A percentile compares a stretch with the other conserved stretches of the same genome.
These are phyloP conservation scores for Mycena filopes DNA, from an alignment of 768 basidiomycete species.

Conservation along the genomic window DNA sequence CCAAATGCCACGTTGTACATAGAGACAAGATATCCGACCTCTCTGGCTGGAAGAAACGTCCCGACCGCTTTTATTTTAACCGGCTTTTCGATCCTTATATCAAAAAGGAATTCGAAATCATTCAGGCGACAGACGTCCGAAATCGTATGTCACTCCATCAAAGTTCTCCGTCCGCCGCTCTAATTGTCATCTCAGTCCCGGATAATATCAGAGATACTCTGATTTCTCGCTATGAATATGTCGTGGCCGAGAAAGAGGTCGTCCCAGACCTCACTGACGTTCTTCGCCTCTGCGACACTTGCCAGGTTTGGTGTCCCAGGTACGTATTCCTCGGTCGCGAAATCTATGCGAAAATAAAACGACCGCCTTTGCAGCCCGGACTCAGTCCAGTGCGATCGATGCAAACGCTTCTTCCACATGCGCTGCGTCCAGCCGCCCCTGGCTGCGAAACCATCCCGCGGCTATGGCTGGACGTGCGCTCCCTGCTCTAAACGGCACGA, in stretches of 20 bases:
- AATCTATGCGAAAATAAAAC: constrained; percentile 13
- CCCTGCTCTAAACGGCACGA: constrained; percentile 91
- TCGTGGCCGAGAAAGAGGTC: constrained; percentile 94
- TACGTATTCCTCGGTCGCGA: constrained; percentile 49
- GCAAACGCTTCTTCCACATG: constrained; percentile 97
- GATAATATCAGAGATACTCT: constrained; percentile 83
- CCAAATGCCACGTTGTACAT: constrained; percentile 93
- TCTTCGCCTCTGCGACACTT: constrained; percentile 87
- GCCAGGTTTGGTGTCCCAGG: constrained; percentile 90
- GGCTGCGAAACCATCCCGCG: constrained; percentile 89
- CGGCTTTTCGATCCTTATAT: constrained; percentile 97
- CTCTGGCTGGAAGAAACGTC: constrained; percentile 91
- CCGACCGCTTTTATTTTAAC: constrained; percentile 96
- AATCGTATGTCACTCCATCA: constrained; percentile 73
- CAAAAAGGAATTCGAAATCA: constrained; percentile 97
- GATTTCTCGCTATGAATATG: constrained; percentile 88
- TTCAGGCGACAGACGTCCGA: constrained; percentile 84
- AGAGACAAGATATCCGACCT: constrained; percentile 95
- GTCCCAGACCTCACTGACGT: constrained; percentile 90
- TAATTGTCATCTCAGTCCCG: constrained; percentile 67
- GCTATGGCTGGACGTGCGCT: constrained; percentile 98
- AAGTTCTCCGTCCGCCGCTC: constrained; percentile 34
- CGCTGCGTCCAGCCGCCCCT: constrained; percentile 92
- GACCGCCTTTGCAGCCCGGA: constrained; percentile 65
- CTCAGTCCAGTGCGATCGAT: constrained; percentile 89